These are phyloP conservation scores for Beauveria caledonica DNA, from an alignment of 2,329 filamentous ascomycete species.

Conservation along the genomic window DNA sequence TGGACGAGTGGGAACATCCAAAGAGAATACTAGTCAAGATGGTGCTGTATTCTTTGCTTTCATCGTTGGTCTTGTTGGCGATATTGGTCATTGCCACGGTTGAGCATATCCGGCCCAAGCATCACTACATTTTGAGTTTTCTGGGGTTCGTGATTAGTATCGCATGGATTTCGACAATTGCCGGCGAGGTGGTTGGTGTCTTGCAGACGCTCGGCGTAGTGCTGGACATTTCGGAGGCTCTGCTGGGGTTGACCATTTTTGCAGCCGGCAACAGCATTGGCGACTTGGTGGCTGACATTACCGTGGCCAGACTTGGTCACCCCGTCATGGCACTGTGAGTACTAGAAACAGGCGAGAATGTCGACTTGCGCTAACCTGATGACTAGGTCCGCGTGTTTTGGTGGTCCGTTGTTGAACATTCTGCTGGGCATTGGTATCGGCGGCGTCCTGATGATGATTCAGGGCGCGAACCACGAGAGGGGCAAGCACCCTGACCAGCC, in stretches of 20 bases:
- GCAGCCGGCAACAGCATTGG: conserved; percentile 93
- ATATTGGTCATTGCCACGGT: conserved; percentile 62
- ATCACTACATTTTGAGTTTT: conserved; percentile 75
- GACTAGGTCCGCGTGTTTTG: conserved; percentile 76
- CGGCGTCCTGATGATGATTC: conserved; percentile 79
- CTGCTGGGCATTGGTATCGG: conserved; percentile 88
- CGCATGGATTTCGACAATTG: conserved; percentile 93
- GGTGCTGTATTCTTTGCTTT: conserved; percentile 56
- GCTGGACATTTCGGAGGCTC: conserved; percentile 85
- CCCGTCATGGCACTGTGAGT: conserved; percentile 84
- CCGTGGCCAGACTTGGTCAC: conserved; percentile 84
- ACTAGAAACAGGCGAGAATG: not conserved
- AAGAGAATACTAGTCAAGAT: conserved; percentile 45
- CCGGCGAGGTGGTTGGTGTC: conserved; percentile 89
- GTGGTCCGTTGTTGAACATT: conserved; percentile 98
- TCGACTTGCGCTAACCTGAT: not conserved
- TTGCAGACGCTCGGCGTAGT: conserved; percentile 91
- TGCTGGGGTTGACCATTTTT: conserved; percentile 90
- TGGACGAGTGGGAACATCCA: conserved; percentile 48
- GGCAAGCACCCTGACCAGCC: conserved; percentile 57
- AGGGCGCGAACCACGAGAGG: conserved; percentile 56
- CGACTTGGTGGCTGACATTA: conserved; percentile 90
- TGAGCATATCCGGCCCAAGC: conserved; percentile 57
- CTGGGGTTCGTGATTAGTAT: conserved; percentile 87
- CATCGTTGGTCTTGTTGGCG: conserved; percentile 58